Conservation (phyloP, 768 basidiomycete genomes). For the Naganishia antarctica region DNA sequence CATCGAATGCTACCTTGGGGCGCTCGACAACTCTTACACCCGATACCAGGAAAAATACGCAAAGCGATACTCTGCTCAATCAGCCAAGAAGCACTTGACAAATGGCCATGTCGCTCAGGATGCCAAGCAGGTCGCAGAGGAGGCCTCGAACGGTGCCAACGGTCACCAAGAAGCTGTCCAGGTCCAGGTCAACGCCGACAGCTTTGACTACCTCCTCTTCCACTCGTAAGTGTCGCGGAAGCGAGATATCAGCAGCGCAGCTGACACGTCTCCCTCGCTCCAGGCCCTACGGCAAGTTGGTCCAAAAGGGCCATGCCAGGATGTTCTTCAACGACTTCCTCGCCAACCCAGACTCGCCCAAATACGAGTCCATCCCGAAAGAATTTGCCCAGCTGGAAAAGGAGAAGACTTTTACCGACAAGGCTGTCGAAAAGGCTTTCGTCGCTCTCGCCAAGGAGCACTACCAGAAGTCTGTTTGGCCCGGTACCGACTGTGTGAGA, state of each 20-base stretch:
- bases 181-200: slow-evolving; percentile 64
- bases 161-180: slow-evolving; percentile 31
- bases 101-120: slow-evolving; percentile 51
- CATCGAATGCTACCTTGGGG: slow-evolving; percentile 87
- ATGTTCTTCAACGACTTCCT: slow-evolving; percentile 73
- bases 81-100: slow-evolving; percentile 51
- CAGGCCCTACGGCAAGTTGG: slow-evolving; percentile 96
- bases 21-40: slow-evolving; percentile 82
- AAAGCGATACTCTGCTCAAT: slow-evolving; percentile 49
- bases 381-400: slow-evolving; percentile 61
- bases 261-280: background rate
- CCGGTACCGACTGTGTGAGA: slow-evolving; percentile 77
- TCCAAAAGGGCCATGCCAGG: slow-evolving; percentile 92
- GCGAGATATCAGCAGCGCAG: background rate
- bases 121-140: slow-evolving; percentile 43
- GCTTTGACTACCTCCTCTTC: slow-evolving; percentile 89
- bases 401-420: slow-evolving; percentile 79
- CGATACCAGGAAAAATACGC: slow-evolving; percentile 77
- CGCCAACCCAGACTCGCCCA: slow-evolving; percentile 63
- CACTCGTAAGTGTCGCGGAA: slow-evolving; percentile 54
- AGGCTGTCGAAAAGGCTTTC: slow-evolving; percentile 91
- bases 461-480: slow-evolving; percentile 71
- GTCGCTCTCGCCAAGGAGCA: slow-evolving; percentile 68
- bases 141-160: slow-evolving; percentile 45
- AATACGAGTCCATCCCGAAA: slow-evolving; percentile 61